Percentiles rank a stretch among this genome's conserved stretches.
Conservation (phyloP, 2,329 filamentous ascomycete species). For the Epichloe baconii region DNA sequence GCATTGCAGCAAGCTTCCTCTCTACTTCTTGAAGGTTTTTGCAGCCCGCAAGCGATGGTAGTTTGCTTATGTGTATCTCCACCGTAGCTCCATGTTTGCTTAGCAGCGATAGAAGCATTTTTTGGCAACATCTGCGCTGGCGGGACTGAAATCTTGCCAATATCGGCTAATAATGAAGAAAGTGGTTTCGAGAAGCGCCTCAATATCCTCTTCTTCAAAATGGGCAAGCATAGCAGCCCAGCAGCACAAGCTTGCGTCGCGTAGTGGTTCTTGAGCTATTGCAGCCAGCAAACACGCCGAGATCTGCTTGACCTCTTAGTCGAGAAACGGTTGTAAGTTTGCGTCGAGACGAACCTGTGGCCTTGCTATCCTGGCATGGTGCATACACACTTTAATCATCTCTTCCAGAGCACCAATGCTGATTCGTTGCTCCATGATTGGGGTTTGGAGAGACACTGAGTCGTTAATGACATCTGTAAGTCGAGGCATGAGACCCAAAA, state of each 20-base stretch:
- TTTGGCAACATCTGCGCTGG: constrained; percentile 46
- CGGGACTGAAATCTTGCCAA: constrained; percentile 55
- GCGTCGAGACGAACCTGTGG: constrained; percentile 54
- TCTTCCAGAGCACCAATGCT: constrained; percentile 77
- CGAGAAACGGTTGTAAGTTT: not conserved
- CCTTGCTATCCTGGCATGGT: constrained; percentile 62
- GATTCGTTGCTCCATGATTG: constrained; percentile 55
- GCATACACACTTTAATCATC: constrained; percentile 66
- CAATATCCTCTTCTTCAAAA: constrained; percentile 67
- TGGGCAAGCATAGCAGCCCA: constrained; percentile 70
- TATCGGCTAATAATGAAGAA: constrained; percentile 77
- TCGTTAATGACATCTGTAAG: constrained; percentile 73
- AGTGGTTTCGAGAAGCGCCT: constrained; percentile 71
- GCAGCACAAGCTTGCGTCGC: constrained; percentile 65
- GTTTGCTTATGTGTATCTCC: constrained; percentile 52
- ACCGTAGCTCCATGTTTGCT: constrained; percentile 49
- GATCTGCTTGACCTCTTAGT: constrained; percentile 39
- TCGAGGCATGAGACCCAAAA: constrained; percentile 74
- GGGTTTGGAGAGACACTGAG: constrained; percentile 36
- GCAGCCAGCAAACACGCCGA: constrained; percentile 86
- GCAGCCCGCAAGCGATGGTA: constrained; percentile 68
- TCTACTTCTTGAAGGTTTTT: constrained; percentile 57
- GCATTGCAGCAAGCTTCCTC: constrained; percentile 48
- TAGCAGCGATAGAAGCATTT: constrained; percentile 53
- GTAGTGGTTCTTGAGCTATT: constrained; percentile 60